phyloP scores from a whole-genome alignment of 805 yeast genomes.

The Metschnikowia koreensis region DNA sequence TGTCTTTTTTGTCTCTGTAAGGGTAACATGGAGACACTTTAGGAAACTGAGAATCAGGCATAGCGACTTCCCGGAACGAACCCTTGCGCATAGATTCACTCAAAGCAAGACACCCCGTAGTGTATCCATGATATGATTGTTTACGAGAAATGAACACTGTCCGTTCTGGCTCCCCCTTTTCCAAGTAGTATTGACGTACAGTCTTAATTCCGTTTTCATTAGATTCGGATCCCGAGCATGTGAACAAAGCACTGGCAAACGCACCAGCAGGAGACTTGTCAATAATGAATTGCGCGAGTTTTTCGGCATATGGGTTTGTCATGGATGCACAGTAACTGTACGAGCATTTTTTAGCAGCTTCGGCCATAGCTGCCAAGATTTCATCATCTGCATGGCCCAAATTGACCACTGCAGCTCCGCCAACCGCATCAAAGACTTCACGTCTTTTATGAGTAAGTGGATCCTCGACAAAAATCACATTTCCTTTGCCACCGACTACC shows the following conservation, averaged over 20 bases:
- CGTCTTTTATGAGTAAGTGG: constrained; percentile 10
- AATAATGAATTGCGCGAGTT: constrained; percentile 15
- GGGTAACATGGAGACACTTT: constrained; percentile 18
- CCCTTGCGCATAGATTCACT: constrained; percentile 12
- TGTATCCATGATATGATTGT: constrained; percentile 20
- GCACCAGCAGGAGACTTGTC: constrained; percentile 17
- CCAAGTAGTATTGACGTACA: constrained; percentile 17
- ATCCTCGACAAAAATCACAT: constrained; percentile 15
- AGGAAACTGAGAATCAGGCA: constrained; percentile 13
- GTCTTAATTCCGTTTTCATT: constrained; percentile 21
- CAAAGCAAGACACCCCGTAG: constrained; percentile 17
- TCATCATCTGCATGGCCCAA: constrained; percentile 20
- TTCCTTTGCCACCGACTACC: constrained; percentile 19
- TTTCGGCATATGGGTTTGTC: constrained; percentile 17
- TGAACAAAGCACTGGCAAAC: constrained; percentile 18
- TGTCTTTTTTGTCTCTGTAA: constrained; percentile 13
- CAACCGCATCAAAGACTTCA: constrained; percentile 17
- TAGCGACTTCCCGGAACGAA: constrained; percentile 11
- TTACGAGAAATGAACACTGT: constrained; percentile 14
- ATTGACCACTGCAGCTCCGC: constrained; percentile 19
- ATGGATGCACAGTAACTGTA: constrained; percentile 16
- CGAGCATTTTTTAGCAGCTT: constrained; percentile 14
- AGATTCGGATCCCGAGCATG: constrained; percentile 19
- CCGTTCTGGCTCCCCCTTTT: constrained; percentile 18
- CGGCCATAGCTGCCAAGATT: constrained; percentile 13